Conservation (phyloP, 192 early-diverging fungal genomes). For the Umbelopsis isabellina region DNA sequence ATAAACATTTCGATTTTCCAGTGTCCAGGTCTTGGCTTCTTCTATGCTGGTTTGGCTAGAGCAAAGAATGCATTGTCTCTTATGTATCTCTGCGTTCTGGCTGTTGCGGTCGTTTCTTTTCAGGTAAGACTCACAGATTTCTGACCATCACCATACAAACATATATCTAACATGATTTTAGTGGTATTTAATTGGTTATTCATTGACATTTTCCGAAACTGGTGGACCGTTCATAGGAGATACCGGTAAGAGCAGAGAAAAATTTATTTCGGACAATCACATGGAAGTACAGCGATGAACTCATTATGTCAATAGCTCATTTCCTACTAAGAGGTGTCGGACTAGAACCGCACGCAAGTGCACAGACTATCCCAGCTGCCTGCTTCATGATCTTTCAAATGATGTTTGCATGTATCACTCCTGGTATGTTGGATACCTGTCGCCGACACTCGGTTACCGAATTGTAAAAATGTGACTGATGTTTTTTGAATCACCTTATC, state of each 20-base stretch:
- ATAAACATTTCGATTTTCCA: background rate
- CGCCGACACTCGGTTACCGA: background rate
- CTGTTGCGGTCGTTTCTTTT: conserved; percentile 72
- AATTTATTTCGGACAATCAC: background rate
- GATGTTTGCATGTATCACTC: conserved; percentile 81
- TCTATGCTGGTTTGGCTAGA: conserved; percentile 74
- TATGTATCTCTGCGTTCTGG: conserved; percentile 71
- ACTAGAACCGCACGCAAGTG: conserved; percentile 54
- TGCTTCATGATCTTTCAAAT: conserved; percentile 76
- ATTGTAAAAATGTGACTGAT: background rate
- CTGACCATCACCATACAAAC: background rate
- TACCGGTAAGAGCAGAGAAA: conserved; percentile 31
- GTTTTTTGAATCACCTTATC: background rate
- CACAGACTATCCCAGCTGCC: conserved; percentile 63
- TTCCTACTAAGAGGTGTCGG: conserved; percentile 64
- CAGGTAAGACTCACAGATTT: conserved; percentile 25
- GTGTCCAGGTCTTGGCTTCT: conserved; percentile 75
- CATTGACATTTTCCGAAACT: conserved; percentile 67
- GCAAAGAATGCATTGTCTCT: conserved; percentile 80
- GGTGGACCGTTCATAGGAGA: conserved; percentile 77
- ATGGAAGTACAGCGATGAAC: background rate
- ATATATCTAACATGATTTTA: conserved; percentile 17
- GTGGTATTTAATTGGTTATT: conserved; percentile 78
- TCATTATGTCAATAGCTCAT: conserved; percentile 42
- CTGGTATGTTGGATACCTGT: conserved; percentile 25